Percentiles rank a stretch among this genome's conserved stretches.
Conservation (phyloP, 768 basidiomycete genomes). For the Mycena vitilis region DNA sequence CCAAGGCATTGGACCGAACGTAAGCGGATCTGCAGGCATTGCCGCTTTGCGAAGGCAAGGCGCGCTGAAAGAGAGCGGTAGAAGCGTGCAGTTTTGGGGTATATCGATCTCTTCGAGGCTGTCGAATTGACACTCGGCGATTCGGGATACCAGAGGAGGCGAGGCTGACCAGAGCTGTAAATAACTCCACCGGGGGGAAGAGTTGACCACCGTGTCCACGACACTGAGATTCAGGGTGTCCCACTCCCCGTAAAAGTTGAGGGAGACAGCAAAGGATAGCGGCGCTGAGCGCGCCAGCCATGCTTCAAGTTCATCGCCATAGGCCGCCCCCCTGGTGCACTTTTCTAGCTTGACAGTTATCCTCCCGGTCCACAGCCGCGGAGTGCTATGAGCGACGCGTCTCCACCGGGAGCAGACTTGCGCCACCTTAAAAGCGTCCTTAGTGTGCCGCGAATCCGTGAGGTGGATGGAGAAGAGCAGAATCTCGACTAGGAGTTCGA, state of each 20-base stretch:
- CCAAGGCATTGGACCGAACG: not conserved
- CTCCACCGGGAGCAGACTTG: conserved; percentile 2
- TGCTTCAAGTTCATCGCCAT: not conserved
- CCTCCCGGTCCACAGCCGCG: not conserved
- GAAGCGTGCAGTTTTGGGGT: too few relatives aligned
- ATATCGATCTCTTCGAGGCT: too few relatives aligned
- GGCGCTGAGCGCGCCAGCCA: not conserved
- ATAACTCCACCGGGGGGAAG: too few relatives aligned
- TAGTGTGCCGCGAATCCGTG: not conserved
- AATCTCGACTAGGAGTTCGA: not conserved
- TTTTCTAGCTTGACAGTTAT: not conserved
- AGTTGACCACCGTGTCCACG: too few relatives aligned
- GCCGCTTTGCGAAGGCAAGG: too few relatives aligned
- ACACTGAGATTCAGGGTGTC: too few relatives aligned
- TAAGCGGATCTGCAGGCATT: too few relatives aligned
- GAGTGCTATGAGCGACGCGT: not conserved
- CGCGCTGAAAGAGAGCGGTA: too few relatives aligned
- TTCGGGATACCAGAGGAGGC: too few relatives aligned
- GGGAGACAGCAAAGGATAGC: not conserved
- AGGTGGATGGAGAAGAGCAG: not conserved
- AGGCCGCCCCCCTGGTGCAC: too few relatives aligned
- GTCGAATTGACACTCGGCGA: too few relatives aligned
- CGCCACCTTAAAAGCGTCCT: not conserved
- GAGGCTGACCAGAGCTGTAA: not conserved
- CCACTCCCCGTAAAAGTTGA: not conserved